Percentiles rank a stretch among this genome's conserved stretches.
phyloP scores from a whole-genome alignment of 2,329 filamentous ascomycete species.

The Colletotrichum sublineola region DNA sequence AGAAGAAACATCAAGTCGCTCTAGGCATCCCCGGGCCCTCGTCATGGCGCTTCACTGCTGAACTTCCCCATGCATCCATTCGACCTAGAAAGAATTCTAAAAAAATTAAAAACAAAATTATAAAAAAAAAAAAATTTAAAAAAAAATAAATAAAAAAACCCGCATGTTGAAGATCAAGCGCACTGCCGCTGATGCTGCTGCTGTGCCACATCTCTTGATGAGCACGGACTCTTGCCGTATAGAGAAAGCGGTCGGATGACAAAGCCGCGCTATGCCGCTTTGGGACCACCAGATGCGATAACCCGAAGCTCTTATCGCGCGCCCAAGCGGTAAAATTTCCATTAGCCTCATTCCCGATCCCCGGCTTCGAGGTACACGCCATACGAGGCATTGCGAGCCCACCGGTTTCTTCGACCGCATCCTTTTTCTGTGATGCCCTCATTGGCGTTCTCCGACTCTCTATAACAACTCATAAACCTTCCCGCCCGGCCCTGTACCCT shows the following conservation, averaged over 20 bases:
- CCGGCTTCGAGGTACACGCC: conserved; percentile 3
- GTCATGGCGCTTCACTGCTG: background rate
- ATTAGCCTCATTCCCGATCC: conserved; percentile 25
- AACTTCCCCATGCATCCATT: background rate
- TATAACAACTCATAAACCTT: background rate
- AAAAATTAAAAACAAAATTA: background rate
- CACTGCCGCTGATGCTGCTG: background rate
- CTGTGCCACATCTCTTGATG: too few species aligned
- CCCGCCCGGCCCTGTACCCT: background rate
- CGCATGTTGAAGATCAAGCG: background rate
- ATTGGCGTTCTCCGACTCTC: too few species aligned
- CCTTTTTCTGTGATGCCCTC: background rate
- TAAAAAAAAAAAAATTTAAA: too few species aligned
- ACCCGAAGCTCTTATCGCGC: conserved; percentile 42
- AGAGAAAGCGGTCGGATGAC: conserved; percentile 13
- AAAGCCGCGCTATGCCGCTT: background rate
- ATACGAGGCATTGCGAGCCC: conserved; percentile 17
- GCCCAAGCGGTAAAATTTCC: conserved; percentile 38
- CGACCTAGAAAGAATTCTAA: background rate
- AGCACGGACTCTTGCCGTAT: background rate
- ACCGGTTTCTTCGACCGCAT: background rate
- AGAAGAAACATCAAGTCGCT: background rate
- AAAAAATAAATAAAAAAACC: background rate
- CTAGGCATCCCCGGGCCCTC: background rate
- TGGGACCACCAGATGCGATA: conserved; percentile 37